Percentiles rank a stretch among this genome's conserved stretches.
Conservation (phyloP, 371 early-diverging fungal genomes). For the Circinella umbellata region DNA sequence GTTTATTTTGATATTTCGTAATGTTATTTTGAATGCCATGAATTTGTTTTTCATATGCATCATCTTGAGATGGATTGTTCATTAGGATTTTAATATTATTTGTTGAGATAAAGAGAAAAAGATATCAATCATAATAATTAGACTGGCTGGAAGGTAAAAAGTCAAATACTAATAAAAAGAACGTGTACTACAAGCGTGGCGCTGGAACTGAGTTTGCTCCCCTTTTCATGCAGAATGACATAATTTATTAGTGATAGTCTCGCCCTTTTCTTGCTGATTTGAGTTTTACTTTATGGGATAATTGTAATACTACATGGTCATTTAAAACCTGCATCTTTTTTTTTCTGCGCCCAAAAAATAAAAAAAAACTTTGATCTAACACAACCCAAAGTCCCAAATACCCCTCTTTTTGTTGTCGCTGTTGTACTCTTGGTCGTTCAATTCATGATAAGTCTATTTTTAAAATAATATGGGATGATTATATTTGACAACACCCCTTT, state of each 20-base stretch:
- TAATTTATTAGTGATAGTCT: not conserved
- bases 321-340: not conserved
- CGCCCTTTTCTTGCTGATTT: too few species aligned
- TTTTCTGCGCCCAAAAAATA: too few species aligned
- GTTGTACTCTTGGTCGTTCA: too few species aligned
- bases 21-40: conserved; percentile 19
- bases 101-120: not conserved
- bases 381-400: too few species aligned
- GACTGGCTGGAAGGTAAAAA: too few species aligned
- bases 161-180: not conserved
- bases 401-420: too few species aligned
- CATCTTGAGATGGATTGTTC: conserved; percentile 16
- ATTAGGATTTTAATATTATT: not conserved
- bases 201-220: not conserved
- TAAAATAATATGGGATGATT: too few species aligned
- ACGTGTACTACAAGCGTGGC: not conserved
- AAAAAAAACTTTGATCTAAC: too few species aligned
- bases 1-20: conserved; percentile 10
- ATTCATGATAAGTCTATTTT: too few species aligned
- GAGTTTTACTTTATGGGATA: too few species aligned
- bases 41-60: conserved; percentile 18
- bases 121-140: not conserved
- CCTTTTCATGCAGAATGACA: conserved; percentile 8
- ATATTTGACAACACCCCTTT: too few species aligned
- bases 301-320: too few species aligned